Evolutionary conservation across 2,329 filamentous ascomycete genomes (phyloP), one percentile per base, ranked within the genome.

Genomic region (Fusarium palustre): DNA sequence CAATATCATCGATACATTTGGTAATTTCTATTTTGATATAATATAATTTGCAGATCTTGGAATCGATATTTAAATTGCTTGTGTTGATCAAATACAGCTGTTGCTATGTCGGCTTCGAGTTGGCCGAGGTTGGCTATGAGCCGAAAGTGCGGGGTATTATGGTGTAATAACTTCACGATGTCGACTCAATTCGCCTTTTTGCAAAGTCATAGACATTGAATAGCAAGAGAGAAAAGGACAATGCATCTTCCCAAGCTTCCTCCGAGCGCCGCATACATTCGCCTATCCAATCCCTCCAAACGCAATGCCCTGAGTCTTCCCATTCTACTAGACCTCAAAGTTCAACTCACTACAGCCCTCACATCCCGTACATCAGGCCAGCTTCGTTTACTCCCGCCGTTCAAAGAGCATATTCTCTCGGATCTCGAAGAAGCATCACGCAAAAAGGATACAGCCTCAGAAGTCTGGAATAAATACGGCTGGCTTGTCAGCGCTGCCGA

Each of bases 301-400:
- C 67, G 72, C 20, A 74, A 75, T n/a, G 72, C 72, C 7, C 30
- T 75, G 9, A 74, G 71, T 20, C 42, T 74, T 4, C 16, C 50
- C 0, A 49, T 74, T 1, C 25, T 74, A 7, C 61, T 55, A 38
- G 64, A 68, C 18, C 47, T 74, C 3, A 75, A 74, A 25, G 11
- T 22, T 9, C 72, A 74, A 25, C 59, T 74, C 10, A 49, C 58
- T 2, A 42, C 46, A 18, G 67, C 70, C 3, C 53, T 74, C 7
- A 65, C 64, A 4, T 71, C 71, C 0, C 63, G 36, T 1, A 15
- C 36, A 1, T 59, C 63, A 1, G 59, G 67, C 2, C 45, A 59
- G 5, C 50, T 59, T 2, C 72, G 66, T 3, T 11, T 74, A 0
- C 22, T 74, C 3, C 71, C 71, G 1, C 64, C 59, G 0, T 73